phyloP scores from a whole-genome alignment of 495 filamentous ascomycete genomes.

The Aspergillus nanangensis region DNA sequence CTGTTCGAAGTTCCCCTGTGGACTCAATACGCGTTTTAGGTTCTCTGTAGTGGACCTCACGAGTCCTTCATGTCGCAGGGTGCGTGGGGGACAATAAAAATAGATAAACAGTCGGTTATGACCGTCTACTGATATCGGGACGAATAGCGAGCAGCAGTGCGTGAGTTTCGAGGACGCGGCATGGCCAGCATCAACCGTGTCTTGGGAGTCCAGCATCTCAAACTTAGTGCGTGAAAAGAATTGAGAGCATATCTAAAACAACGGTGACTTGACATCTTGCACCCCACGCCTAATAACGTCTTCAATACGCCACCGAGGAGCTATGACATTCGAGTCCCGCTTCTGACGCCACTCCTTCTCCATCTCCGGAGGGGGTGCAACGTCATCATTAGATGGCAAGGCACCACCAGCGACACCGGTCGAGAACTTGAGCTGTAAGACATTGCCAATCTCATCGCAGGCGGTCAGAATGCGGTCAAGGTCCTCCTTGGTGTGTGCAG shows the following conservation, averaged over 20 bases:
- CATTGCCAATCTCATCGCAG: conserved; percentile 88
- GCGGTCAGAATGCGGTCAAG: conserved; percentile 85
- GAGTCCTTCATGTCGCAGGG: too few species aligned
- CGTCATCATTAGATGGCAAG: conserved; percentile 63
- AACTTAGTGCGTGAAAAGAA: too few species aligned
- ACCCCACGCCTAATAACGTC: conserved; percentile 77
- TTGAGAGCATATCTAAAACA: too few species aligned
- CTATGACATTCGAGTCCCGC: conserved; percentile 44
- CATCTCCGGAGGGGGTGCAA: conserved; percentile 65
- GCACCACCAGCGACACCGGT: conserved; percentile 89
- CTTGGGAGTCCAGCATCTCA: conserved; percentile 11
- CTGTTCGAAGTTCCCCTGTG: too few species aligned
- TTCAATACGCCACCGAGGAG: conserved; percentile 77
- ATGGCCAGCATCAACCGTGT: conserved; percentile 41
- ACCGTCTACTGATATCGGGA: conserved; percentile 15
- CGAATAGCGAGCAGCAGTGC: conserved; percentile 6
- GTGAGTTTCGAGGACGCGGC: conserved; percentile 25
- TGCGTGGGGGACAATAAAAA: conserved; percentile 1
- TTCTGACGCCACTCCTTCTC: conserved; percentile 55
- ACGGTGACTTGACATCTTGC: conserved; percentile 67
- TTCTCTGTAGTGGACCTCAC: too few species aligned
- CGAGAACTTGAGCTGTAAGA: conserved; percentile 92
- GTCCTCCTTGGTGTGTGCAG: conserved; percentile 97
- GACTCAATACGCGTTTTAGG: too few species aligned
- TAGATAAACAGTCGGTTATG: conserved; percentile 1